phyloP scores from a whole-genome alignment of 345 rosid species.

The Hypericum perforatum region DNA sequence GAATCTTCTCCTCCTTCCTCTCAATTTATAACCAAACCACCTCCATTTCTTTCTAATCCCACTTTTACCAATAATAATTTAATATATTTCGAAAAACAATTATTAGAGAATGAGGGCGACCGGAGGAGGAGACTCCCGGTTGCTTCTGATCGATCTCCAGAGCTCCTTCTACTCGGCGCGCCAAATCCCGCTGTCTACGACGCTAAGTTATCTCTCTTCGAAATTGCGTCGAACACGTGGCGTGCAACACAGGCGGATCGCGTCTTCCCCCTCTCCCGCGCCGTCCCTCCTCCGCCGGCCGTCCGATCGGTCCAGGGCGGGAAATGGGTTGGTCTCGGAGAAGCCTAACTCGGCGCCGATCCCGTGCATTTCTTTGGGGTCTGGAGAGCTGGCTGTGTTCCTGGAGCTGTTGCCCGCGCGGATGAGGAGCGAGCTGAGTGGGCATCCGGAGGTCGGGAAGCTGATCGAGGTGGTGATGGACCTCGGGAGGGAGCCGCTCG shows the following conservation, averaged over 20 bases:
- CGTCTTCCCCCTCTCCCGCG: conserved; percentile 30
- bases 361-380: conserved; percentile 15
- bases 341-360: conserved; percentile 9
- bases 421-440: conserved; percentile 45
- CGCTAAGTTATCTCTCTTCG: conserved; percentile 34
- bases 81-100: background rate
- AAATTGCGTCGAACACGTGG: conserved; percentile 57
- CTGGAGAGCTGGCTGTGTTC: conserved; percentile 55
- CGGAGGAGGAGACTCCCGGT: conserved; percentile 24
- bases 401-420: conserved; percentile 62
- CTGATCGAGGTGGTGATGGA: conserved; percentile 94
- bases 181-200: conserved; percentile 30
- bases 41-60: too few species aligned
- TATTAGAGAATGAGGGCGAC: background rate
- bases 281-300: conserved; percentile 46
- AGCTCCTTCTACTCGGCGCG: conserved; percentile 51
- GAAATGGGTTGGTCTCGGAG: conserved; percentile 33
- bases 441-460: conserved; percentile 49
- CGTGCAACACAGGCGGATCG: conserved; percentile 24
- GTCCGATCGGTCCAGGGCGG: conserved; percentile 27
- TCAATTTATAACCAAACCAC: conserved; percentile 9
- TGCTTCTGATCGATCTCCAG: conserved; percentile 58
- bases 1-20: conserved; percentile 54
- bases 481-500: conserved; percentile 80
- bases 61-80: background rate